Evolutionary conservation across 768 basidiomycete genomes (phyloP).

Genomic region (Phallus indusiatus): DNA sequence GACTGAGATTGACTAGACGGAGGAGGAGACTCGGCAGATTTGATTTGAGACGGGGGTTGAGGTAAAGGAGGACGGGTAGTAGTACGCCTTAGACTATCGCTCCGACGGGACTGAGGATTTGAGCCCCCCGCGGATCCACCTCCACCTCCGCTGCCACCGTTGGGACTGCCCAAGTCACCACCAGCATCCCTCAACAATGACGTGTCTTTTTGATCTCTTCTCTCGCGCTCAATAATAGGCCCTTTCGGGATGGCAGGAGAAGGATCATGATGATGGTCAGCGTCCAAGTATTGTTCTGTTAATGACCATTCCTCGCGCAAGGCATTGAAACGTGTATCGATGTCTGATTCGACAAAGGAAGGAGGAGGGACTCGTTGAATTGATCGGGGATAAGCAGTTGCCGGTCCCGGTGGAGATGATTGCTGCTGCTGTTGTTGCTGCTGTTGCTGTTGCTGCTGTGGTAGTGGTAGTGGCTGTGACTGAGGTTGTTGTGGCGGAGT

Average conservation of each 20-base stretch:
- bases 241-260: neutral
- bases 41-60: neutral
- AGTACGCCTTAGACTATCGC: neutral
- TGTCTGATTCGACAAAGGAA: constrained; percentile 35
- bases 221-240: constrained; percentile 4
- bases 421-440: constrained; percentile 23
- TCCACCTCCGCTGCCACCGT: neutral
- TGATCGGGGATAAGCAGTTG: constrained; percentile 44
- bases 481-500: neutral
- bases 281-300: constrained; percentile 62
- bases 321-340: constrained; percentile 28
- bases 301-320: constrained; percentile 55
- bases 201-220: neutral
- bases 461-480: constrained; percentile 13
- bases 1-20: neutral
- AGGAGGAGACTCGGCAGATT: neutral
- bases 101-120: neutral
- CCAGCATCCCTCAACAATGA: neutral
- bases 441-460: constrained; percentile 19
- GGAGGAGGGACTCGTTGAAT: constrained; percentile 46
- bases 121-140: too few relatives aligned
- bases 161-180: neutral
- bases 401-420: constrained; percentile 26
- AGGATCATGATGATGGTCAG: constrained; percentile 41
- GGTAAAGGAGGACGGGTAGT: neutral